Base-by-base conservation (phyloP, 2,329 filamentous ascomycete species). In the Raffaelea arxii region DNA sequence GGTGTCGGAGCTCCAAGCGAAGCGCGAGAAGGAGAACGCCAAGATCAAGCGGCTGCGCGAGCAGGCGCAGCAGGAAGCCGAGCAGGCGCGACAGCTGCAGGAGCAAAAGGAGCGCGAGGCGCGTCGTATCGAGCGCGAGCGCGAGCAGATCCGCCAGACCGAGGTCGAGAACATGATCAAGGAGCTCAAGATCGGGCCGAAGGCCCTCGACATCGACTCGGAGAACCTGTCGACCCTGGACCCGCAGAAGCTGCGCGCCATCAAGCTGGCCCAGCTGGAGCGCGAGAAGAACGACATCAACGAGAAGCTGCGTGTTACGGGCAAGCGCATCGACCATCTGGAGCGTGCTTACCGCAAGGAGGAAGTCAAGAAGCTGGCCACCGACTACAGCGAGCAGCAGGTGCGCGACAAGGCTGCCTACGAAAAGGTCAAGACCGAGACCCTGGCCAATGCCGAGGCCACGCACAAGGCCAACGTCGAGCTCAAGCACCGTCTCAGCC, bases 231-330 rank as follows among this genome's bases (percentile, higher is more conserved):
- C 92, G 52, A 86, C 86, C 54, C 77, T 96, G 48, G 90, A 97
- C 66, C 86, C 82, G 64, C 89, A 88, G 65, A 83, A 84, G 53
- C 86, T 98, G 57, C 90, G 92, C 63, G 84, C 86, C 56, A 84
- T 98, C 70, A 97, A 97, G 75, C 78, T 98, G 48, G 85, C 87
- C 51, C 91, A 95, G 67, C 79, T 98, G 11, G 92, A 97, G 70
- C 90, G 91, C 58, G 92, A 97, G 74, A 98, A 97, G 83, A 94
- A 91, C 60, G 89, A 92, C 61, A 82, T 96, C 55, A 87, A 86
- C 53, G 89, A 96, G 68, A 88, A 86, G 63, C 79, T 97, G 45
- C 84, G 89, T 58, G 80, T 94, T 58, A 94, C 90, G 50, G 88
- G 85, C 64, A 97, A 96, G 79, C 85, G 92, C 54, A 86, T 96